Base-by-base conservation (phyloP, 2,329 filamentous ascomycete species). In the Talaromyces atroroseus region DNA sequence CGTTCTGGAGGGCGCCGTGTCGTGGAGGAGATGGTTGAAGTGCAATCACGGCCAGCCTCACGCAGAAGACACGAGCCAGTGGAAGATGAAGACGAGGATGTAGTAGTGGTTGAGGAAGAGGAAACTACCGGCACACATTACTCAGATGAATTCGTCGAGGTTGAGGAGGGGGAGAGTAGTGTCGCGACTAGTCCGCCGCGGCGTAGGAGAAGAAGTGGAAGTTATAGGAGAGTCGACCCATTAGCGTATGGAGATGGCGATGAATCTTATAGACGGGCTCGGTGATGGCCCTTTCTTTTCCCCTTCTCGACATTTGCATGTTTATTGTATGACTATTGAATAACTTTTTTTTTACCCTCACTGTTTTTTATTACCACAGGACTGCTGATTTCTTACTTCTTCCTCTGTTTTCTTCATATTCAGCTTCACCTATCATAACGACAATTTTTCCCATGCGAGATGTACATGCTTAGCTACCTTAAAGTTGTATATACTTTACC, bases 91-190 rank as follows among this genome's bases (percentile, higher is more conserved):
- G 49, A 58, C 10, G 49, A 49, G 24, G 79, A 81, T 49, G 79
- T 82, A 49, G 78, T 83, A n/a, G 76, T 83, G 2, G 80, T 83
- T 67, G 81, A 84, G 8, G 76, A 81, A 58, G 82, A 84, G 67
- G 81, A 83, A 67, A 74, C 79, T 54, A 78, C 76, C 5, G 65
- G 65, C 29, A 58, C 57, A 10, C 56, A 47, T 32, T 58, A 58
- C 14, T 56, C 54, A n/a, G 57, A 58, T 38, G 53, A 72, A 68
- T 49, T 66, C 65, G 59, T 59, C 71, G 59, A 68, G 69, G 58
- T 71, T 71, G 49, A 73, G 71, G 53, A 64, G 70, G 57, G 67
- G 73, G 54, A 59, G 38, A 57, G 66, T 69, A 52, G 69, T 71
- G 57, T 67, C 65, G 26, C 64, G 73, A 54, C 74, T 53, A 58